phyloP scores from a whole-genome alignment of 805 yeast genomes.

The Metahyphopichia silvanorum region DNA sequence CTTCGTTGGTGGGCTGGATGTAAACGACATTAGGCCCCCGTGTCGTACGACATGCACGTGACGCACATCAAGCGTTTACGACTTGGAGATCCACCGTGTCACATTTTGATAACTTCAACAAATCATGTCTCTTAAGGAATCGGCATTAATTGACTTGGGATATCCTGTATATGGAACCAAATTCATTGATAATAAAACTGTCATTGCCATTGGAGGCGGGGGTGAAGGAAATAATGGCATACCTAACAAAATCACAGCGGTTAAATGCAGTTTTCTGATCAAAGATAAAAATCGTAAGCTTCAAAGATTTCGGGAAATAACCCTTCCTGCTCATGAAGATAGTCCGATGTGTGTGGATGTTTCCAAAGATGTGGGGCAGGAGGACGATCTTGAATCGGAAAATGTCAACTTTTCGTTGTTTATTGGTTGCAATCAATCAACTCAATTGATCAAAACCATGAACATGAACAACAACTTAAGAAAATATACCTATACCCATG shows the following conservation, averaged over 20 bases:
- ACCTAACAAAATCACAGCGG: constrained; percentile 74
- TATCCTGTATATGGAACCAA: constrained; percentile 82
- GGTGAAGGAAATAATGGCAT: constrained; percentile 92
- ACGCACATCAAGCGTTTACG: too few species aligned
- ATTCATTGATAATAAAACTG: constrained; percentile 56
- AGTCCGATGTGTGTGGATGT: constrained; percentile 83
- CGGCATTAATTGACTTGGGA: constrained; percentile 45
- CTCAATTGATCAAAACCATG: constrained; percentile 49
- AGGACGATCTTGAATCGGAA: not conserved
- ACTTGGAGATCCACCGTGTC: too few species aligned
- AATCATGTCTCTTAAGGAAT: constrained; percentile 30
- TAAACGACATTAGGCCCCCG: too few species aligned
- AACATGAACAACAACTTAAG: constrained; percentile 71
- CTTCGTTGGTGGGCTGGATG: too few species aligned
- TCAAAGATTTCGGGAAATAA: constrained; percentile 61
- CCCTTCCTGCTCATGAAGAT: constrained; percentile 64
- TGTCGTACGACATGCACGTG: too few species aligned
- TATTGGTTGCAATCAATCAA: constrained; percentile 74
- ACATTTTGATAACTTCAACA: not conserved
- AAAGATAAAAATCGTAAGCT: constrained; percentile 38
- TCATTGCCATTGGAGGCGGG: constrained; percentile 89
- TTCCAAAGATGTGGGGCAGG: constrained; percentile 6
- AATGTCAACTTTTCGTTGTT: constrained; percentile 48
- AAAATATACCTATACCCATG: constrained; percentile 52
- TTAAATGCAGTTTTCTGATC: constrained; percentile 53